A percentile compares a stretch with the other conserved stretches of the same genome.
Conservation (phyloP, 305 asterid species). For the Nicotiana rustica region DNA sequence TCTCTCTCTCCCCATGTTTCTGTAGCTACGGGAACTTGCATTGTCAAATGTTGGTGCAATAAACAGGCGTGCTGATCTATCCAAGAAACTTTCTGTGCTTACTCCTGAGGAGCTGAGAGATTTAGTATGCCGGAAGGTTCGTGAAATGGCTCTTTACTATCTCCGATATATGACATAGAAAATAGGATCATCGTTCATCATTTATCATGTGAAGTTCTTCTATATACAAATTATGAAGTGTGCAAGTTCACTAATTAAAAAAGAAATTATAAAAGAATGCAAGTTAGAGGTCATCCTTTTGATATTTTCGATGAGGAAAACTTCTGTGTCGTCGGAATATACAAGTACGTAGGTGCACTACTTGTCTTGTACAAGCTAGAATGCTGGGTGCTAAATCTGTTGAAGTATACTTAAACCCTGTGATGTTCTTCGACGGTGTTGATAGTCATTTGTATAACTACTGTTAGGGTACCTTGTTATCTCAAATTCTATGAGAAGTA, state of each 20-base stretch:
- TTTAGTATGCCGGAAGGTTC: constrained; percentile 86
- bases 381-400: constrained; percentile 4
- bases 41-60: constrained; percentile 92
- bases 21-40: constrained; percentile 91
- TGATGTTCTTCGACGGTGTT: background rate
- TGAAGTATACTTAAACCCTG: background rate
- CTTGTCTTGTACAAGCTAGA: background rate
- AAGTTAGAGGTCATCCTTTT: constrained; percentile 13
- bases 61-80: constrained; percentile 83
- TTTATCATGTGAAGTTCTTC: constrained; percentile 22
- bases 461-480: background rate
- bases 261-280: background rate
- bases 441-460: background rate
- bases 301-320: background rate
- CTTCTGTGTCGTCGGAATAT: background rate
- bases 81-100: constrained; percentile 83
- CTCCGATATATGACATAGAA: background rate
- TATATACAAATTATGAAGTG: background rate
- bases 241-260: background rate
- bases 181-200: background rate
- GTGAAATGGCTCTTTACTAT: constrained; percentile 42
- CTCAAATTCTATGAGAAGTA: constrained; percentile 6
- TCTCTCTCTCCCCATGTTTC: constrained; percentile 30
- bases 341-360: constrained; percentile 1
- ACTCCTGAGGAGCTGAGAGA: constrained; percentile 87